Base-by-base conservation (phyloP, 2,329 filamentous ascomycete genomes). In the Hortaea sp. region DNA sequence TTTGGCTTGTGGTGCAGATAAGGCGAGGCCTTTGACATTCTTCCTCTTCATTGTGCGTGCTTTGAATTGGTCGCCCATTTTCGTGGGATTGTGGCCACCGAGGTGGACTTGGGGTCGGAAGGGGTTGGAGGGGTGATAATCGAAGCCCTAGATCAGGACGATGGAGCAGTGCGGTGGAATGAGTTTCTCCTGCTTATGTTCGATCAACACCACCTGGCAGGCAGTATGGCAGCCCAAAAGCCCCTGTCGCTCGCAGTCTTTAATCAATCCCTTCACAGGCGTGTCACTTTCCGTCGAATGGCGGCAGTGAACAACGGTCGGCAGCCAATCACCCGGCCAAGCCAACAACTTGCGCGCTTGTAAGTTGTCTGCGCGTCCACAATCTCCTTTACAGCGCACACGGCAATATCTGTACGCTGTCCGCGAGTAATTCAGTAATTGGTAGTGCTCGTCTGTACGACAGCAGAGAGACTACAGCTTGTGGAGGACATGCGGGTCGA, bases 11-110 rank as follows among this genome's bases (percentile, higher is more conserved):
- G 84, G 81, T 42, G 86, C 82, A 60, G 81, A 89, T 63, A 98
- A 75, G 56, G 88, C 89, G 43, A 98, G 82, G 34, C 89, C 90
- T 73, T 97, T 97, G 68, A 94, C 85, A 66, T 98, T 98, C 79
- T 97, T 95, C 76, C 90, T 84, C 82, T 95, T 97, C 82, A 98
- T 85, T 51, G 92, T 94, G 64, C 78, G 74, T 47, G 76, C 72
- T 65, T 80, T 76, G 68, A 82, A 81, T 45, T 70, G 68, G 62
- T 82, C 72, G 75, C 81, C 81, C 62, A 64, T 65, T 27, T 51
- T 27, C 57, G 53, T 20, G 20, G 42, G 20, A 20, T 20, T 20
- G 11, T 10, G 12, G 34, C 28, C 31, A 12, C 46, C 29, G 29
- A 35, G 20, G 38, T 6, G 39, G 46, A 20, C 20, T 20, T 27